Evolutionary conservation across 768 basidiomycete species (phyloP), one percentile per base, ranked within the genome.

Genomic region (Rubroboletus satanas): DNA sequence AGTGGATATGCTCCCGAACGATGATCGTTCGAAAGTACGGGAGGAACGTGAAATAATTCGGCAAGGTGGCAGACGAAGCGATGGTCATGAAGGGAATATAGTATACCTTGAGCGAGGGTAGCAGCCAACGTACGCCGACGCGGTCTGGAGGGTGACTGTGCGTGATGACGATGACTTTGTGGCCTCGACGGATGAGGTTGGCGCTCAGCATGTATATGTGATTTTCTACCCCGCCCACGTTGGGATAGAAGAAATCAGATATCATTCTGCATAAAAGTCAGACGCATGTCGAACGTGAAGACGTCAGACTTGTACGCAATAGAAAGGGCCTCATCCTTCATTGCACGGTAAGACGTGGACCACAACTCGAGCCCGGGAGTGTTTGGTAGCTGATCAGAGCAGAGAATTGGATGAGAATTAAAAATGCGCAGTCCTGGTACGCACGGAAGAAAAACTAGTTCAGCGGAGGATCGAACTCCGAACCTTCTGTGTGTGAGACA

Each of bases 161-260:
- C 0, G 96, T 98, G 55, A 99, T 89, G 37, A 96, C 85, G 58
- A 98, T 87, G 52, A 99, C 93, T 72, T 90, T 93, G 72, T 99
- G 95, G 5, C 94, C 93, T 38, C 81, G 81, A 39, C 78, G 77
- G 51, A 94, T 83, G 39, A 98, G 83, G 45, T 88, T 86, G 18
- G 88, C 85, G 54, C 87, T 86, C 45, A 99, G 80, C 83, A 90
- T 90, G 73, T 92, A 98, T 36, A 98, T 95, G 70, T 97, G 93
- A 56, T 85, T 95, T 73, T 98, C 97, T 32, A 99, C 96, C 8
- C 97, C 97, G 4, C 97, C 97, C 3, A 95, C 87, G 54, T 83
- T 79, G 1, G 97, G 97, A 66, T 91, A 85, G 74, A 98, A 99
- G 77, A 98, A 99, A 74, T 99, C 97, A 39, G 87, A 90, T 54